Percentiles rank a stretch among this genome's conserved stretches.
Conservation (phyloP, 192 early-diverging fungal species). For the Coemansia sp. region DNA sequence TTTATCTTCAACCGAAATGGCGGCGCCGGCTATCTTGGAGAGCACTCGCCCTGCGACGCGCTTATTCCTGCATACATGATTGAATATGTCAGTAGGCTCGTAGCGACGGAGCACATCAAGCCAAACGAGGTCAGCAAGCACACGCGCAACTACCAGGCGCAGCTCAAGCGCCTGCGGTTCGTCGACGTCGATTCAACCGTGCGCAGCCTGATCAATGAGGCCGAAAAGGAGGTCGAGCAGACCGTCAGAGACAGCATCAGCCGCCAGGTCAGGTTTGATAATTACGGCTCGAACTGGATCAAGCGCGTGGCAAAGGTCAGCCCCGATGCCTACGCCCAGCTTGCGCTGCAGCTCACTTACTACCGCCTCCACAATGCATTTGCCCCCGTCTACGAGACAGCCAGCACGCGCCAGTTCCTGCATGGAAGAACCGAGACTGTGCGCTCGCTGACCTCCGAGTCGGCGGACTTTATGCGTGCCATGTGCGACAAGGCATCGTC, state of each 20-base stretch:
- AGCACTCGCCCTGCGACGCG: conserved; percentile 85
- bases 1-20: conserved; percentile 74
- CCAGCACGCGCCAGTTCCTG: conserved; percentile 71
- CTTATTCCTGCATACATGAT: conserved; percentile 65
- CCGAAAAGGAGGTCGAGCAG: conserved; percentile 54
- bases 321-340: conserved; percentile 85
- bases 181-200: conserved; percentile 30
- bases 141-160: conserved; percentile 60
- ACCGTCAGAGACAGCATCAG: conserved; percentile 63
- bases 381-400: conserved; percentile 82
- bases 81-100: conserved; percentile 51
- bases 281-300: conserved; percentile 73
- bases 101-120: conserved; percentile 31
- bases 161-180: conserved; percentile 41
- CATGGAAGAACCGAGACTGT: conserved; percentile 88
- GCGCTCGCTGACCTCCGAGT: conserved; percentile 70
- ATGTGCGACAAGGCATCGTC: conserved; percentile 56
- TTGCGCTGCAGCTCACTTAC: conserved; percentile 82
- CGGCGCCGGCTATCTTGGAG: conserved; percentile 59
- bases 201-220: conserved; percentile 40
- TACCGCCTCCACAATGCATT: conserved; percentile 64
- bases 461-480: conserved; percentile 63
- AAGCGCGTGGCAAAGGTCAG: conserved; percentile 64
- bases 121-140: conserved; percentile 5
- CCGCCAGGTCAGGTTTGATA: conserved; percentile 60